Conservation (phyloP, 2,329 filamentous ascomycete genomes). For the Alternaria sp. region DNA sequence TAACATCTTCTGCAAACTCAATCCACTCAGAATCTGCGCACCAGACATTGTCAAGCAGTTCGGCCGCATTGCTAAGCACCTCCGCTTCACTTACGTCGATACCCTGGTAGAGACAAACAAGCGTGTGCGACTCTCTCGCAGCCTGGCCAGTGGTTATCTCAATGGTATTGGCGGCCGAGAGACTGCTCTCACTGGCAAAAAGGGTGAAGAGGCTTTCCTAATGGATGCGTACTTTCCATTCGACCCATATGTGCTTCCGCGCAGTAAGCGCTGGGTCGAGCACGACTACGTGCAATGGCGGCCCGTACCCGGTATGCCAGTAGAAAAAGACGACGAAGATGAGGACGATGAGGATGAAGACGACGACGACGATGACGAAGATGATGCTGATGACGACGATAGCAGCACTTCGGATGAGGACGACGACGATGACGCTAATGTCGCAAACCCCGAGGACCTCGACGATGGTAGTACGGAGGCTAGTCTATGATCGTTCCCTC, state of each 20-base stretch:
- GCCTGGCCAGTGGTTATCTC: conserved; percentile 64
- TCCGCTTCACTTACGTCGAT: conserved; percentile 89
- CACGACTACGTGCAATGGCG: conserved; percentile 56
- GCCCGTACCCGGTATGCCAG: conserved; percentile 51
- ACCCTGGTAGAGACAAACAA: conserved; percentile 92
- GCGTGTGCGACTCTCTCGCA: conserved; percentile 80
- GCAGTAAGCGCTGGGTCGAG: conserved; percentile 88
- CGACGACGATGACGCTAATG: background rate
- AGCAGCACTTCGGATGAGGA: conserved; percentile 19
- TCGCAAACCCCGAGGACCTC: conserved; percentile 6
- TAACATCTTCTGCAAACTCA: conserved; percentile 87
- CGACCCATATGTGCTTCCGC: conserved; percentile 90
- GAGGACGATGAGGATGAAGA: conserved; percentile 37
- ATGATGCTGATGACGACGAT: conserved; percentile 8
- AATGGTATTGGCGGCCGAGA: conserved; percentile 61
- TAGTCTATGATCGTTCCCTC: conserved; percentile 4
- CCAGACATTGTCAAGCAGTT: conserved; percentile 92
- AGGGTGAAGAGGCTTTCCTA: conserved; percentile 81
- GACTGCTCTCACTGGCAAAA: conserved; percentile 60
- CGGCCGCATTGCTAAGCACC: conserved; percentile 83
- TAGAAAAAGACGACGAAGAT: conserved; percentile 57
- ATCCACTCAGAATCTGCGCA: conserved; percentile 94
- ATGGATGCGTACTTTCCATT: conserved; percentile 97
- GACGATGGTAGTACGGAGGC: conserved; percentile 15
- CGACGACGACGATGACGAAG: background rate